These are phyloP conservation scores for Helicostylum pulchrum DNA, from an alignment of 192 early-diverging fungal species.

Conservation along the genomic window DNA sequence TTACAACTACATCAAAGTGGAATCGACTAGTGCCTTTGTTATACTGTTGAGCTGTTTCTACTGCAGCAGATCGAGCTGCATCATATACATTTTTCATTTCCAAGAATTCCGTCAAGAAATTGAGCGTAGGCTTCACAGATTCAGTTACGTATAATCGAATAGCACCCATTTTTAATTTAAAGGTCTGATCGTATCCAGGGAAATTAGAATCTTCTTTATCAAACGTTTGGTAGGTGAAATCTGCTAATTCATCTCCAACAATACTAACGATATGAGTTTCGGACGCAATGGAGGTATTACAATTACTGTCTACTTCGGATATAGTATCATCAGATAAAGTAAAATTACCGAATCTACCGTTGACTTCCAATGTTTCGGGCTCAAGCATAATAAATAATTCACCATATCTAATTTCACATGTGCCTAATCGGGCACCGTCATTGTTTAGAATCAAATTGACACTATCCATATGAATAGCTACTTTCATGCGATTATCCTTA, in stretches of 20 bases:
- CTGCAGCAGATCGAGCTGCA: slow-evolving; percentile 62
- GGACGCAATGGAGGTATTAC: neutral
- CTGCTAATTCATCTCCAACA: slow-evolving; percentile 70
- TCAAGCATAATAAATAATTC: slow-evolving; percentile 52
- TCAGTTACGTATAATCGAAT: slow-evolving; percentile 64
- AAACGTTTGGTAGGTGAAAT: slow-evolving; percentile 73
- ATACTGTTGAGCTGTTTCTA: slow-evolving; percentile 60
- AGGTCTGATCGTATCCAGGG: slow-evolving; percentile 68
- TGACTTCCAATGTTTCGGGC: slow-evolving; percentile 40
- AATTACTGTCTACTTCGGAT: neutral
- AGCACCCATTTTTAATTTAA: slow-evolving; percentile 61
- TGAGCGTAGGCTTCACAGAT: slow-evolving; percentile 53
- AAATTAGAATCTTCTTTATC: slow-evolving; percentile 44
- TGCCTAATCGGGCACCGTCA: slow-evolving; percentile 58
- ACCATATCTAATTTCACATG: slow-evolving; percentile 54
- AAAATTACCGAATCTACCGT: slow-evolving; percentile 54
- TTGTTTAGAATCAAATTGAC: slow-evolving; percentile 51
- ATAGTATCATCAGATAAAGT: slow-evolving; percentile 48
- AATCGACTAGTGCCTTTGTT: slow-evolving; percentile 61
- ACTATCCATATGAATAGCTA: slow-evolving; percentile 30
- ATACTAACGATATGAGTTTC: slow-evolving; percentile 57
- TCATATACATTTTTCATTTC: slow-evolving; percentile 73
- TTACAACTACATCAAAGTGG: slow-evolving; percentile 70
- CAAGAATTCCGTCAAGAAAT: slow-evolving; percentile 68
- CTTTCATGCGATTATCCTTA: slow-evolving; percentile 14